Conservation (phyloP, 2,329 filamentous ascomycete species). For the Xylariaceae sp. region DNA sequence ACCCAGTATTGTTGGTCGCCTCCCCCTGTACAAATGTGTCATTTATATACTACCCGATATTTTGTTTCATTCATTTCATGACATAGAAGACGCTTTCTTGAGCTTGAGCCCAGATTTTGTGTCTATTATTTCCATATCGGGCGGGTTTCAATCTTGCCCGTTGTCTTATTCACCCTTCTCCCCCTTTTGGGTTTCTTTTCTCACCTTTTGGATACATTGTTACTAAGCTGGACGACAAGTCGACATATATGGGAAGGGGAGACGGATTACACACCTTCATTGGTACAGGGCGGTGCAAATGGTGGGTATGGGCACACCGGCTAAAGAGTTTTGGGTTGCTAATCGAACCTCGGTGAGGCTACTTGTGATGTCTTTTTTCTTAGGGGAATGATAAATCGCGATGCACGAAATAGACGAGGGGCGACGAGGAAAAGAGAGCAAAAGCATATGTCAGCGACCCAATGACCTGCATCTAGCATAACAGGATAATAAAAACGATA, state of each 20-base stretch:
- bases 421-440: not conserved
- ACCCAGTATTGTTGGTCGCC: constrained; percentile 18
- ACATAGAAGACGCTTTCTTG: constrained; percentile 12
- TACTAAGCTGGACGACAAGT: not conserved
- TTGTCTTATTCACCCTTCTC: not conserved
- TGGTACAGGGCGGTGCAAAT: constrained; percentile 1
- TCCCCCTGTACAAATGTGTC: constrained; percentile 13
- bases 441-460: constrained; percentile 3
- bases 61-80: not conserved
- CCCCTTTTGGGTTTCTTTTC: not conserved
- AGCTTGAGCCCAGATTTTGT: constrained; percentile 3
- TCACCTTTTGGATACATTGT: not conserved
- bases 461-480: constrained; percentile 2
- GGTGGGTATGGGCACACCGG: not conserved
- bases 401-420: constrained; percentile 9
- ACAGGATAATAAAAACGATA: constrained; percentile 11
- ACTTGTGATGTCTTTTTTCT: not conserved
- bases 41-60: constrained; percentile 11
- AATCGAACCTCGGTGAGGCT: not conserved
- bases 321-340: not conserved
- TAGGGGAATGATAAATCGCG: not conserved
- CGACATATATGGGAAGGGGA: not conserved
- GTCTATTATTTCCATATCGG: constrained; percentile 1
- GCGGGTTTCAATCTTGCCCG: not conserved
- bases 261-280: not conserved